These are phyloP conservation scores for Rhodotorula taiwanensis DNA, from an alignment of 768 basidiomycete genomes.

Conservation along the genomic window DNA sequence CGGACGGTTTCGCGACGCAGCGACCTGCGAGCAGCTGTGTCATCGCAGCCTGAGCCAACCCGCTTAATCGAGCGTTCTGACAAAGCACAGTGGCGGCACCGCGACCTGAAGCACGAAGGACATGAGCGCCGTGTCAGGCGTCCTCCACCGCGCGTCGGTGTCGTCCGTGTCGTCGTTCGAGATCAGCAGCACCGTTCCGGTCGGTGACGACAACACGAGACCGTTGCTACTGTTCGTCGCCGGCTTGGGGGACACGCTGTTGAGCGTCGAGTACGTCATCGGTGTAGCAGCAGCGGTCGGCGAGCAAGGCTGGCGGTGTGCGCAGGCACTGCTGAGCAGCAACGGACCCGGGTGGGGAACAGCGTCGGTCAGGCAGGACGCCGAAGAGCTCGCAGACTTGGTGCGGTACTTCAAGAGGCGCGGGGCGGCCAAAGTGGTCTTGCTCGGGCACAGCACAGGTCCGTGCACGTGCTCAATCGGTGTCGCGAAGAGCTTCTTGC, in stretches of 20 bases:
- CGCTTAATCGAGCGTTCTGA: no score
- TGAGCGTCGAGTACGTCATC: background rate
- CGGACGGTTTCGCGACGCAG: no score
- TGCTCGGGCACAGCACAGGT: background rate
- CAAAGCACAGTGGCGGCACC: no score
- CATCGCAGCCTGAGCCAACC: no score
- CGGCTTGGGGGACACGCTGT: background rate
- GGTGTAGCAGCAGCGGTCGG: background rate
- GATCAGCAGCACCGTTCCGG: no score
- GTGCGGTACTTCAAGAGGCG: background rate
- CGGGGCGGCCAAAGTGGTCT: background rate
- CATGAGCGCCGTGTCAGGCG: no score
- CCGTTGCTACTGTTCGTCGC: conserved; percentile 1
- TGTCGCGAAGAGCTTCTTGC: background rate
- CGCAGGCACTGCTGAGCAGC: background rate
- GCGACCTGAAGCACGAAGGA: no score
- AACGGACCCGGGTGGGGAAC: background rate
- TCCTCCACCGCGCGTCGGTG: no score
- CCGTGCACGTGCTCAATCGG: background rate
- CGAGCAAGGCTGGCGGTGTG: background rate
- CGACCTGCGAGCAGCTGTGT: no score
- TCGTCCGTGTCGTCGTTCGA: no score
- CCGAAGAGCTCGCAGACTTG: background rate
- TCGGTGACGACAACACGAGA: no score
- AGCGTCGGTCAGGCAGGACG: background rate